phyloP scores from a whole-genome alignment of 305 asterid species.

The Coffea humblotiana region DNA sequence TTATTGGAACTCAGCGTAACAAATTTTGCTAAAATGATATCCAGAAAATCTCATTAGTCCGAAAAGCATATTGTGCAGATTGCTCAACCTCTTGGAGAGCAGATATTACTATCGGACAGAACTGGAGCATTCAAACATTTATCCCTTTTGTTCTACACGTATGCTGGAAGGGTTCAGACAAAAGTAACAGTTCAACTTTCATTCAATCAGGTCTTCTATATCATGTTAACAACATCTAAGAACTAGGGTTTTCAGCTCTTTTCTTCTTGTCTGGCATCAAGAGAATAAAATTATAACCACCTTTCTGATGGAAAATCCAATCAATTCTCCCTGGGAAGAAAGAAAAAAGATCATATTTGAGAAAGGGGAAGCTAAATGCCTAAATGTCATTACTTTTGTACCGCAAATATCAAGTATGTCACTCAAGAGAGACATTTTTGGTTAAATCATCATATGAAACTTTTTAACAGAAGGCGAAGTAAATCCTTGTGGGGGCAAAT shows the following conservation, averaged over 20 bases:
- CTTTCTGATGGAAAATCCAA: neutral
- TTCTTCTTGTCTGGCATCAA: neutral
- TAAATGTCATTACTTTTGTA: neutral
- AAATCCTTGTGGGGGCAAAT: too few species aligned
- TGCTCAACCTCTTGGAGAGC: neutral
- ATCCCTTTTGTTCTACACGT: neutral
- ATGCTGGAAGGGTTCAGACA: neutral
- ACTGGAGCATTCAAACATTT: neutral
- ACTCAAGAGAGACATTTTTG: neutral
- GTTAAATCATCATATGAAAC: too few species aligned
- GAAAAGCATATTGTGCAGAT: neutral
- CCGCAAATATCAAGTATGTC: neutral
- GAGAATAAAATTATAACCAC: neutral
- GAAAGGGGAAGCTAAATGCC: neutral
- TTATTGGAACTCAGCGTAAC: neutral
- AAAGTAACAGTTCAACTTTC: constrained; percentile 1
- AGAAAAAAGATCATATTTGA: neutral
- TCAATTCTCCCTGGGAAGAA: neutral
- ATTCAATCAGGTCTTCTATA: neutral
- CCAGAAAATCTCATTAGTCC: neutral
- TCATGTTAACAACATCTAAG: neutral
- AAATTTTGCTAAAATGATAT: neutral
- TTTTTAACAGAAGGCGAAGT: too few species aligned
- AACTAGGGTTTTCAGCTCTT: neutral
- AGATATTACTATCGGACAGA: neutral